Base-by-base conservation (phyloP, 306 rosid species). In the Hylodesmum podocarpum region DNA sequence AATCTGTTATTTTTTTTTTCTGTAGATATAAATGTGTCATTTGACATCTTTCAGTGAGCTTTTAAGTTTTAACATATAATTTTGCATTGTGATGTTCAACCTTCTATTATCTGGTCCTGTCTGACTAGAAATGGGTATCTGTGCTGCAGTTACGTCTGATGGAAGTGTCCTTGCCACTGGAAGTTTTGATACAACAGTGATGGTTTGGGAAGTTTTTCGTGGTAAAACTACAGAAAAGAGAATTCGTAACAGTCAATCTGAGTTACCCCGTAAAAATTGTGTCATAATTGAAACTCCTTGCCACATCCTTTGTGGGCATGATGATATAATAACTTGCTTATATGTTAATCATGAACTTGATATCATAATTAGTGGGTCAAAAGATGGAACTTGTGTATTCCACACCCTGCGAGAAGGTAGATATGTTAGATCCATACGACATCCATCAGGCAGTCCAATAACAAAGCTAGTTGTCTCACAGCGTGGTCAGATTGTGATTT, bases 101-200 rank as follows among this genome's bases (percentile, higher is more conserved):
- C 47, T 53, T 72, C 58, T 50, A 24, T 36, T 47, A 33, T 70
- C 51, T 62, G 72, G 62, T 70, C 18, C 9, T 59, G 53, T 65
- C 86, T 75, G 64, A 84, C 75, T 40, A 46, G 54, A 75, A 58
- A 44, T 24, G 70, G 80, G 50, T 86, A 54, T 66, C 44, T 59
- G 78, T 81, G 75, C 77, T 90, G 87, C 92, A 95, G 98, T 95
- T 91, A 86, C 98, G 80, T 90, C 96, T 78, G 98, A 95, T 61
- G 98, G 98, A 71, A 88, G 95, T 86, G 83, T 90, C 70, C 98
- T 95, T 80, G 98, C 97, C 62, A 95, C 98, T 46, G 98, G 98
- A 83, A 92, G 98, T 87, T 89, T 85, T 76, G 98, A 95, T 87
- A 95, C 98, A 40, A 95, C 98, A 29, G 93, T 95, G 40, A 95